Evolutionary conservation across 345 rosid species (phyloP).

Genomic region (Camelina neglecta): DNA sequence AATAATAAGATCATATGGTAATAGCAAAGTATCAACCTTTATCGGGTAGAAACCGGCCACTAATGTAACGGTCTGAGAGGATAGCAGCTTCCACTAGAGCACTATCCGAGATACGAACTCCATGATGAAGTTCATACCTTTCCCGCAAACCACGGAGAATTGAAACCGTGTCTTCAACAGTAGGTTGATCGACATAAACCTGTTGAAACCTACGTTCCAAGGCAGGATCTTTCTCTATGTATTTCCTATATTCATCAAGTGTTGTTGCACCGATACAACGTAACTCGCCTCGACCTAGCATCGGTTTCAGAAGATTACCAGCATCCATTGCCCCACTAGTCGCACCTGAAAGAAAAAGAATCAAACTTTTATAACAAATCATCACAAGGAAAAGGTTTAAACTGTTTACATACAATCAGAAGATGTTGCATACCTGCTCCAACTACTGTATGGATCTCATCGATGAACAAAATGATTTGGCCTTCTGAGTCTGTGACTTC

Average conservation of each 20-base stretch:
- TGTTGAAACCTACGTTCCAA: constrained; percentile 99
- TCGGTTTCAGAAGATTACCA: constrained; percentile 95
- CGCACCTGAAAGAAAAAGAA: constrained; percentile 68
- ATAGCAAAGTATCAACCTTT: constrained; percentile 63
- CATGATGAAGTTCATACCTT: constrained; percentile 98
- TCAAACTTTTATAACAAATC: background rate
- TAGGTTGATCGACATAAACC: constrained; percentile 95
- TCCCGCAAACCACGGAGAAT: constrained; percentile 96
- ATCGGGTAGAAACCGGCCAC: constrained; percentile 97
- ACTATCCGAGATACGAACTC: constrained; percentile 95
- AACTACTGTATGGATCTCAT: constrained; percentile 98
- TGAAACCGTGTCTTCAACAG: constrained; percentile 91
- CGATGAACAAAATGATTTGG: constrained; percentile 88
- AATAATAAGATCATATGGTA: background rate
- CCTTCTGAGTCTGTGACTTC: constrained; percentile 98
- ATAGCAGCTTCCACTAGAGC: constrained; percentile 99
- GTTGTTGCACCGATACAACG: constrained; percentile 99
- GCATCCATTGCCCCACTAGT: constrained; percentile 99
- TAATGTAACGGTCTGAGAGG: constrained; percentile 95
- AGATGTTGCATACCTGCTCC: constrained; percentile 80
- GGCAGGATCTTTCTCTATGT: constrained; percentile 99
- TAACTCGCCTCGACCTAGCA: constrained; percentile 98
- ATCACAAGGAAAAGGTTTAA: constrained; percentile 8
- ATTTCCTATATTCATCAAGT: constrained; percentile 92
- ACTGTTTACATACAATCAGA: background rate